Percentiles rank a stretch among this genome's conserved stretches.
Conservation (phyloP, 176 grass and related monocot species). For the Areca catechu region DNA sequence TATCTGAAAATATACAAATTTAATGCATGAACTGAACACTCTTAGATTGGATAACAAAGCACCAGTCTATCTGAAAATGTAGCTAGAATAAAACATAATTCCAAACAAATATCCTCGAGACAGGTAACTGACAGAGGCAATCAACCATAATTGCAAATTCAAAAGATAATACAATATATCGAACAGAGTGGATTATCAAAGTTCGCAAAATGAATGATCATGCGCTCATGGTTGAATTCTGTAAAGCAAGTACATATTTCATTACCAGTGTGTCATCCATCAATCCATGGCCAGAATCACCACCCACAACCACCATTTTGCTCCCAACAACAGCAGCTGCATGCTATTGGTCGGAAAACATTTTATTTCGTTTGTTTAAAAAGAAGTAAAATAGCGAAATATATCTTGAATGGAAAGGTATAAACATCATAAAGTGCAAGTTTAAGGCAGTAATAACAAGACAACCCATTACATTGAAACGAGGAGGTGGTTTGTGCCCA, state of each 20-base stretch:
- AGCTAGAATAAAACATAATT: too few species aligned
- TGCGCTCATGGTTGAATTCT: too few species aligned
- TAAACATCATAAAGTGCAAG: not conserved
- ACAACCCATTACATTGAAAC: slow-evolving; percentile 63
- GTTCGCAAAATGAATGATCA: too few species aligned
- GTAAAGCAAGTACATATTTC: not conserved
- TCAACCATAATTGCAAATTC: not conserved
- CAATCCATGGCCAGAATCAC: slow-evolving; percentile 58
- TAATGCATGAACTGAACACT: slow-evolving; percentile 11
- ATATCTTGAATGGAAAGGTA: too few species aligned
- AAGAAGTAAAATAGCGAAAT: not conserved
- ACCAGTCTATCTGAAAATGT: too few species aligned
- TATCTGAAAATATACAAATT: slow-evolving; percentile 54
- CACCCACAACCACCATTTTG: slow-evolving; percentile 92
- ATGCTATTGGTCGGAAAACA: slow-evolving; percentile 38
- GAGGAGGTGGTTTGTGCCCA: slow-evolving; percentile 60
- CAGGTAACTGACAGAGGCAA: too few species aligned
- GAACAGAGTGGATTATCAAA: too few species aligned
- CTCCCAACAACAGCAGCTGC: slow-evolving; percentile 84
- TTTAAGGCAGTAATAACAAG: not conserved
- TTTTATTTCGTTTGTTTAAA: slow-evolving; percentile 8
- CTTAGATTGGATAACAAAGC: not conserved
- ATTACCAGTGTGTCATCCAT: slow-evolving; percentile 89
- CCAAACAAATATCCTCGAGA: too few species aligned
- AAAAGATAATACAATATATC: not conserved